Evolutionary conservation across 140 eudicot genomes (phyloP).

Genomic region (Stevia rebaudiana): DNA sequence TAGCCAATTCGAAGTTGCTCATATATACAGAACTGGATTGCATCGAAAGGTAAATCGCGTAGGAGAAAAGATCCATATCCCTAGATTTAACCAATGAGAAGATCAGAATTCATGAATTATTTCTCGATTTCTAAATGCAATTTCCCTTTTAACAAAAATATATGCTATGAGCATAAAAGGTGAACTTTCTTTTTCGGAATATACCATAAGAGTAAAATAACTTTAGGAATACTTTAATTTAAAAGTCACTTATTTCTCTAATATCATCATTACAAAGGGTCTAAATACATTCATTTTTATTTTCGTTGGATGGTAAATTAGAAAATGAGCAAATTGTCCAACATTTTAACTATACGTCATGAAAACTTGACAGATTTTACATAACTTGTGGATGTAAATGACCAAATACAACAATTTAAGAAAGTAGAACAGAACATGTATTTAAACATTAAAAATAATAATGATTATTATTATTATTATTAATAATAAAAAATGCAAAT

Average conservation of each 20-base stretch:
- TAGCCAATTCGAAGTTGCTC: constrained; percentile 96
- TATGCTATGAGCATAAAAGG: background rate
- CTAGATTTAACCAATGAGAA: constrained; percentile 30
- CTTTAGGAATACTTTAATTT: background rate
- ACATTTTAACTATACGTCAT: background rate
- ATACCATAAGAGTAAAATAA: background rate
- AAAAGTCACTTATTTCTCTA: background rate
- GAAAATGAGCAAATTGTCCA: background rate
- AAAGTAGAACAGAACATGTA: background rate
- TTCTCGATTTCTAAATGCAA: background rate
- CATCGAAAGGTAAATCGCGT: constrained; percentile 97
- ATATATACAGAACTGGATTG: constrained; percentile 93
- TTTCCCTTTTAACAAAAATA: background rate
- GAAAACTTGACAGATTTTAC: background rate
- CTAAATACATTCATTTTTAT: background rate
- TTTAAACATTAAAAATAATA: too few species aligned
- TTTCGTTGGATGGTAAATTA: background rate
- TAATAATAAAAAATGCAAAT: background rate
- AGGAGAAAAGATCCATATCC: constrained; percentile 94
- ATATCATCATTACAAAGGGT: background rate
- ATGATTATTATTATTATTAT: too few species aligned
- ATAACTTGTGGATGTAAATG: background rate
- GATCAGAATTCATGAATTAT: constrained; percentile 8
- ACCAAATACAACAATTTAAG: background rate
- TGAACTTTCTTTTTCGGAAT: background rate